phyloP scores from a whole-genome alignment of 2,329 filamentous ascomycete species.

The Penicillium sumatraense region DNA sequence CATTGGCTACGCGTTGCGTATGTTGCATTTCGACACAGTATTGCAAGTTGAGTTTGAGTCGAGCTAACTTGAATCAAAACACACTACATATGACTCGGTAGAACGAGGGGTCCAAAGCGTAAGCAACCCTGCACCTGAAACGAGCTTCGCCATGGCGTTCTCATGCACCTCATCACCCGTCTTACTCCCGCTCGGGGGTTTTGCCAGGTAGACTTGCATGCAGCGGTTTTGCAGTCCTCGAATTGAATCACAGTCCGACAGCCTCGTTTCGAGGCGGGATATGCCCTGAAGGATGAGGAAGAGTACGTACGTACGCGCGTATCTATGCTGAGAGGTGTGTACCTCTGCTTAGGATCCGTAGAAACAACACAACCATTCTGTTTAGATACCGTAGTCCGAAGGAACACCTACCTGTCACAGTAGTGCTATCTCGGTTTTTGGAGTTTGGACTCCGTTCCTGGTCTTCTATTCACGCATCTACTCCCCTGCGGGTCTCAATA shows the following conservation, averaged over 20 bases:
- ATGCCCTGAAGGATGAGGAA: neutral
- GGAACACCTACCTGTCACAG: no score
- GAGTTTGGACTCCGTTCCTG: no score
- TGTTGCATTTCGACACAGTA: neutral
- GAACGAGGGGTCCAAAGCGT: neutral
- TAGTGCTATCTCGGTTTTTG: no score
- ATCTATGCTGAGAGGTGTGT: no score
- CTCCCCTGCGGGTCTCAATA: no score
- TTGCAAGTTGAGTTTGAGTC: neutral
- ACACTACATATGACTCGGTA: neutral
- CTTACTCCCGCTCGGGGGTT: conserved; percentile 1
- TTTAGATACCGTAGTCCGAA: no score
- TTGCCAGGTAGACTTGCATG: conserved; percentile 7
- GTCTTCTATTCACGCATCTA: no score
- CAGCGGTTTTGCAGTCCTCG: neutral
- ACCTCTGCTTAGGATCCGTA: no score
- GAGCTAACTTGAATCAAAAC: neutral
- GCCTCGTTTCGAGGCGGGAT: neutral
- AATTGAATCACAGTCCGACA: neutral
- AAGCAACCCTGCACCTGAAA: neutral
- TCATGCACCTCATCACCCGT: conserved; percentile 3
- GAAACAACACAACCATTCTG: no score
- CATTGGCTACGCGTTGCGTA: neutral
- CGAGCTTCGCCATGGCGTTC: neutral
- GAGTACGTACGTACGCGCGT: neutral